These are phyloP conservation scores for Candolleomyces aberdarensis DNA, from an alignment of 768 basidiomycete species.

Conservation along the genomic window DNA sequence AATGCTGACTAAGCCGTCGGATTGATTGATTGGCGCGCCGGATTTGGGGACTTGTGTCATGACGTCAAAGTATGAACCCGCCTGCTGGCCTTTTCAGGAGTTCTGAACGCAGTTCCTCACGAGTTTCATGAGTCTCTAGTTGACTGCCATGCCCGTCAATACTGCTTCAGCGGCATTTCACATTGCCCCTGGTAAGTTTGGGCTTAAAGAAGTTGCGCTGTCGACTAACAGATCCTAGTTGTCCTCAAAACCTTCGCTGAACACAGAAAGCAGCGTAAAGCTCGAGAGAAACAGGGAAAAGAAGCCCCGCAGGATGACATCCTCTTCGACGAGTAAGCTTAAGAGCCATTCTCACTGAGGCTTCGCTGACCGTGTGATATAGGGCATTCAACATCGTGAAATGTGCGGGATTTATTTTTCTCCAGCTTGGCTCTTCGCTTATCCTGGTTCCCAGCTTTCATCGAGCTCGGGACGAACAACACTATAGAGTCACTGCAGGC, in stretches of 20 bases:
- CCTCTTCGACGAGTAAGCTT: constrained; percentile 63
- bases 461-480: constrained; percentile 60
- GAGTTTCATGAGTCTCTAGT: constrained; percentile 6
- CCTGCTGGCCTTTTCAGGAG: not conserved
- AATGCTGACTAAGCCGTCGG: not conserved
- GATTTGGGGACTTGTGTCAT: not conserved
- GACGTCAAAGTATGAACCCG: not conserved
- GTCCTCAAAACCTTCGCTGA: constrained; percentile 50
- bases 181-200: constrained; percentile 46
- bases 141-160: constrained; percentile 44
- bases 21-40: not conserved
- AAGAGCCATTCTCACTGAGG: not conserved
- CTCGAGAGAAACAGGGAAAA: constrained; percentile 25
- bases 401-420: not conserved
- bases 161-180: constrained; percentile 52
- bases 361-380: not conserved
- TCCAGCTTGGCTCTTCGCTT: not conserved
- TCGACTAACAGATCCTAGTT: constrained; percentile 27
- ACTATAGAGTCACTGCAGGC: constrained; percentile 71
- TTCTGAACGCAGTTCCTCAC: constrained; percentile 1
- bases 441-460: constrained; percentile 43
- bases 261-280: constrained; percentile 41
- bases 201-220: not conserved
- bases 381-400: constrained; percentile 73
- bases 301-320: constrained; percentile 58